A percentile compares a stretch with the other conserved stretches of the same genome.
phyloP scores from a whole-genome alignment of 2,329 filamentous ascomycete species.

The Hypoxylon sp. region DNA sequence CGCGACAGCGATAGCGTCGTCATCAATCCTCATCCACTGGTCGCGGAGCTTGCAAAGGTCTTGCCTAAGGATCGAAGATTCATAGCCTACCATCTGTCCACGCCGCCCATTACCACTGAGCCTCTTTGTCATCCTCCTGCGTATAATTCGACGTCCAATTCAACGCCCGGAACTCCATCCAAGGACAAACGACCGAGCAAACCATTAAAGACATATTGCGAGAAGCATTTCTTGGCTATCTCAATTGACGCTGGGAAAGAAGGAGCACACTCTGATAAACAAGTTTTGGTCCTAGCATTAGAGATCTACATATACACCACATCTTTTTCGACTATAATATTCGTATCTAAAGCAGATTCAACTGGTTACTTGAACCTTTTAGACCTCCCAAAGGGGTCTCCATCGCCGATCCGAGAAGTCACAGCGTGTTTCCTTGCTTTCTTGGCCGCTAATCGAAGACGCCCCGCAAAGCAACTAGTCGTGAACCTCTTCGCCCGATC shows the following conservation, averaged over 20 bases:
- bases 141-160: slow-evolving; percentile 55
- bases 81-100: slow-evolving; percentile 88
- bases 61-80: slow-evolving; percentile 72
- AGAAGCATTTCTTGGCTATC: slow-evolving; percentile 80
- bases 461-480: slow-evolving; percentile 77
- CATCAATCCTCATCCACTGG: slow-evolving; percentile 53
- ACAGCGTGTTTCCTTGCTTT: slow-evolving; percentile 82
- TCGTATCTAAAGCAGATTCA: slow-evolving; percentile 97
- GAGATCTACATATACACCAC: slow-evolving; percentile 92
- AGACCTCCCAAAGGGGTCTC: slow-evolving; percentile 71
- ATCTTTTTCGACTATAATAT: slow-evolving; percentile 84
- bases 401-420: slow-evolving; percentile 81
- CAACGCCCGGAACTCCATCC: slow-evolving; percentile 58
- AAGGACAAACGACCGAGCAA: slow-evolving; percentile 69
- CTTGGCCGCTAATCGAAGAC: slow-evolving; percentile 76
- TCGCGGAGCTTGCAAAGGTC: slow-evolving; percentile 61
- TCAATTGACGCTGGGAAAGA: slow-evolving; percentile 59
- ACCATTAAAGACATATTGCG: slow-evolving; percentile 76
- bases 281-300: slow-evolving; percentile 83
- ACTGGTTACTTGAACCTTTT: slow-evolving; percentile 86
- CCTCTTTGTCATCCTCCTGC: slow-evolving; percentile 86
- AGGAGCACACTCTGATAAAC: slow-evolving; percentile 50
- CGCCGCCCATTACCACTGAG: slow-evolving; percentile 79
- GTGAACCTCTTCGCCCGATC: slow-evolving; percentile 93
- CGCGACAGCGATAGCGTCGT: slow-evolving; percentile 33